phyloP scores from a whole-genome alignment of 495 filamentous ascomycete genomes.

The Aspergillus sparsus region DNA sequence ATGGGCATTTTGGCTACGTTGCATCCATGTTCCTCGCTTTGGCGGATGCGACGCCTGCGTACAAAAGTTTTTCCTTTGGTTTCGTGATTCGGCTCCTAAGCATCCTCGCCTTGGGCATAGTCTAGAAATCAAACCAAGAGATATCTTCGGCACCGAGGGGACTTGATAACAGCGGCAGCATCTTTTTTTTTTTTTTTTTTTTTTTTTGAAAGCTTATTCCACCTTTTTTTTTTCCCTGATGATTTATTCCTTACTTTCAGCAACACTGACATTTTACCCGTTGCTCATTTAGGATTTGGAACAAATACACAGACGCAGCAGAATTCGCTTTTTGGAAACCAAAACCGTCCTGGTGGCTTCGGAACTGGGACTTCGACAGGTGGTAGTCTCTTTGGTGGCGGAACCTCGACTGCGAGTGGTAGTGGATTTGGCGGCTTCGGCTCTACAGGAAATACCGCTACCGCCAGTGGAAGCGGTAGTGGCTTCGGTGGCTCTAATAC shows the following conservation, averaged over 20 bases:
- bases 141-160: neutral
- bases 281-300: slow-evolving; percentile 40
- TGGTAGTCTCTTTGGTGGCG: slow-evolving; percentile 52
- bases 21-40: neutral
- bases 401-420: slow-evolving; percentile 42
- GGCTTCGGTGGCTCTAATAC: slow-evolving; percentile 27
- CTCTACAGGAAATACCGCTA: slow-evolving; percentile 14
- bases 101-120: neutral
- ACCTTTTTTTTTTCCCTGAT: neutral
- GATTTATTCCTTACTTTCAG: slow-evolving; percentile 5
- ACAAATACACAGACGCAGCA: slow-evolving; percentile 35
- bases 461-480: neutral
- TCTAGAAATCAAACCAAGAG: neutral
- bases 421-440: slow-evolving; percentile 39
- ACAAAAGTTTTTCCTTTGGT: neutral
- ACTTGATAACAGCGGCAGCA: slow-evolving; percentile 25
- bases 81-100: neutral
- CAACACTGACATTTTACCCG: neutral
- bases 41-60: neutral
- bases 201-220: neutral
- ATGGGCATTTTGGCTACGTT: slow-evolving; percentile 13
- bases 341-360: slow-evolving; percentile 48
- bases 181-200: slow-evolving; percentile 18
- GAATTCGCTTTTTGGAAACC: slow-evolving; percentile 40
- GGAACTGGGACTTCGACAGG: slow-evolving; percentile 49